Evolutionary conservation across 768 basidiomycete genomes (phyloP).

Genomic region (Lanmaoa rubissima): DNA sequence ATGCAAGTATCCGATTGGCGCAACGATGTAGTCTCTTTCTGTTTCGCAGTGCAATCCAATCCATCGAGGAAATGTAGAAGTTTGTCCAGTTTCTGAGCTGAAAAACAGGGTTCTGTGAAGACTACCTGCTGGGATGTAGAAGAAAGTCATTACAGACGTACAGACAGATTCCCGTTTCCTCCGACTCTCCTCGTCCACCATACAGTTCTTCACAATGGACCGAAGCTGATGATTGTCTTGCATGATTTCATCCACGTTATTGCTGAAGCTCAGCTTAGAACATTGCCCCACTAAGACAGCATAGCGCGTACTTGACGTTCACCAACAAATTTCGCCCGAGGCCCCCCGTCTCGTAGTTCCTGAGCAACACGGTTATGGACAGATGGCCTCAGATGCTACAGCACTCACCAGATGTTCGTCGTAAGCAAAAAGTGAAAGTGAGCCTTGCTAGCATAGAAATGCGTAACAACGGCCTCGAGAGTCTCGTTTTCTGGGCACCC

Average conservation of each 20-base stretch:
- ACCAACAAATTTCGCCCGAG: neutral
- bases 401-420: neutral
- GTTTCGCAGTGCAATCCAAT: neutral
- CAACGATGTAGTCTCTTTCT: neutral
- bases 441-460: neutral
- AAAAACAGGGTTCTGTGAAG: too few species aligned
- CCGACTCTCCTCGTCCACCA: too few species aligned
- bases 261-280: neutral
- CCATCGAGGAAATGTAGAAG: neutral
- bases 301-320: neutral
- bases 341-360: neutral
- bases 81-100: neutral
- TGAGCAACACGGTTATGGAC: neutral
- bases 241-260: neutral
- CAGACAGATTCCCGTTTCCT: too few species aligned
- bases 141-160: too few species aligned
- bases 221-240: neutral
- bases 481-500: neutral
- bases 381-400: neutral
- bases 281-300: too few species aligned
- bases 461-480: neutral
- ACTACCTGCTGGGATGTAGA: too few species aligned
- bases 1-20: conserved; percentile 11
- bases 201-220: too few species aligned
- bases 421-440: neutral